Conservation (phyloP, 2,329 filamentous ascomycete species). For the Sclerotinia minor region DNA sequence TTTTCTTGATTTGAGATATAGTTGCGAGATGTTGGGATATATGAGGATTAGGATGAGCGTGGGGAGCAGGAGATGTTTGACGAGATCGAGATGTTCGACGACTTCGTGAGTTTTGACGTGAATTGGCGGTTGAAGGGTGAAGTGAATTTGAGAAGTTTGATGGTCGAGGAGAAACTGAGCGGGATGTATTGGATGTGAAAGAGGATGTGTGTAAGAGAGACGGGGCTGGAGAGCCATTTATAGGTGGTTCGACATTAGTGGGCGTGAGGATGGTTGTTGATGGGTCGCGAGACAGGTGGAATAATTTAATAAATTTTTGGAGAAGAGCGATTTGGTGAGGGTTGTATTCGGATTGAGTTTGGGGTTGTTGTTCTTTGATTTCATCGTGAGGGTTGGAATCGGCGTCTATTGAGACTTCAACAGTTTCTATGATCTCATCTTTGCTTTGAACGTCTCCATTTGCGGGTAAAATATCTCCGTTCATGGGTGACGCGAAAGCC, state of each 20-base stretch:
- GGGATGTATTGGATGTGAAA: slow-evolving; percentile 47
- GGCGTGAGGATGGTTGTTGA: slow-evolving; percentile 55
- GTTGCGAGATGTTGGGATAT: slow-evolving; percentile 66
- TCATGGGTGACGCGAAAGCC: slow-evolving; percentile 1
- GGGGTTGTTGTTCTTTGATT: slow-evolving; percentile 40
- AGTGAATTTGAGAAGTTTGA: slow-evolving; percentile 28
- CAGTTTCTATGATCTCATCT: slow-evolving; percentile 34
- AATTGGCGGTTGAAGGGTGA: slow-evolving; percentile 38
- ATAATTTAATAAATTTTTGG: slow-evolving; percentile 43
- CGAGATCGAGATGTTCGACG: slow-evolving; percentile 16
- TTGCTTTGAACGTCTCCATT: slow-evolving; percentile 28
- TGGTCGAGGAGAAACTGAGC: slow-evolving; percentile 31
- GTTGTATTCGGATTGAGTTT: slow-evolving; percentile 11
- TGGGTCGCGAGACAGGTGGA: slow-evolving; percentile 41
- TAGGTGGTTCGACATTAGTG: slow-evolving; percentile 66
- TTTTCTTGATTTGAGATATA: slow-evolving; percentile 77
- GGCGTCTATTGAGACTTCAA: slow-evolving; percentile 21
- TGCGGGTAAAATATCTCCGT: slow-evolving; percentile 21
- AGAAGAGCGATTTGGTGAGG: slow-evolving; percentile 41
- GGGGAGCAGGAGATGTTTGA: slow-evolving; percentile 9
- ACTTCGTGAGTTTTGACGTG: slow-evolving; percentile 16
- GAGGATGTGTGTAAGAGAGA: slow-evolving; percentile 39
- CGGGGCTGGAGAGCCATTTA: slow-evolving; percentile 54
- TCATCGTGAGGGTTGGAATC: slow-evolving; percentile 12
- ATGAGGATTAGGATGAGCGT: slow-evolving; percentile 35